A percentile compares a stretch with the other conserved stretches of the same genome.
These are phyloP conservation scores for Cucumis hystrix DNA, from an alignment of 306 rosid species.

Conservation along the genomic window DNA sequence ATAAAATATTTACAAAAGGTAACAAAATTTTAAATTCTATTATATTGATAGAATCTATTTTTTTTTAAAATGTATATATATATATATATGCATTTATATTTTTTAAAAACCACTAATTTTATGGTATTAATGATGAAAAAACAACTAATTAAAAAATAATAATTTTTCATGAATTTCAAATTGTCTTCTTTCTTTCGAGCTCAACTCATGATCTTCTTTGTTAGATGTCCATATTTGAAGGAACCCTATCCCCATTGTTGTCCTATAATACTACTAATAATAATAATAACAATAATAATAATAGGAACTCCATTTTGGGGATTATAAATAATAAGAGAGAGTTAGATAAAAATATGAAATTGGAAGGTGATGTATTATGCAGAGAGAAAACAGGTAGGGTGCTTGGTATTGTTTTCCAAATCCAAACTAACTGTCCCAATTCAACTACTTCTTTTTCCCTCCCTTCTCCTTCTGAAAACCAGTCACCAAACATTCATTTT, in stretches of 20 bases:
- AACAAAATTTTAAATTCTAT: no score
- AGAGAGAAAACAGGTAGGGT: background rate
- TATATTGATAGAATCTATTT: no score
- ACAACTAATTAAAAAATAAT: background rate
- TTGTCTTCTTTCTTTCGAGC: background rate
- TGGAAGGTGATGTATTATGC: background rate
- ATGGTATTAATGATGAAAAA: background rate
- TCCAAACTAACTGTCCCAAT: slow-evolving; percentile 4
- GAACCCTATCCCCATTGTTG: no score
- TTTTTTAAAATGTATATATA: no score
- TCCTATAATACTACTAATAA: no score
- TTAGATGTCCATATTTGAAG: no score
- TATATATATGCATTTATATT: no score
- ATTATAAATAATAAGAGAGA: background rate
- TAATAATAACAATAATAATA: no score
- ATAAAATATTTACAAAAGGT: no score
- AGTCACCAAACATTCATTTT: background rate
- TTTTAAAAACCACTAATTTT: background rate
- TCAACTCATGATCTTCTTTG: no score
- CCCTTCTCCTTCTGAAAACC: background rate
- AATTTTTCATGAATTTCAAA: background rate
- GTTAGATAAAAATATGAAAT: background rate
- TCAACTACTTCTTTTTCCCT: background rate
- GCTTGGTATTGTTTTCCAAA: background rate
- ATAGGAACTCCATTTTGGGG: background rate